Percentiles rank a stretch among this genome's conserved stretches.
Evolutionary conservation across 176 grass and related monocot genomes (phyloP).

Genomic region (Juncus inflexus): DNA sequence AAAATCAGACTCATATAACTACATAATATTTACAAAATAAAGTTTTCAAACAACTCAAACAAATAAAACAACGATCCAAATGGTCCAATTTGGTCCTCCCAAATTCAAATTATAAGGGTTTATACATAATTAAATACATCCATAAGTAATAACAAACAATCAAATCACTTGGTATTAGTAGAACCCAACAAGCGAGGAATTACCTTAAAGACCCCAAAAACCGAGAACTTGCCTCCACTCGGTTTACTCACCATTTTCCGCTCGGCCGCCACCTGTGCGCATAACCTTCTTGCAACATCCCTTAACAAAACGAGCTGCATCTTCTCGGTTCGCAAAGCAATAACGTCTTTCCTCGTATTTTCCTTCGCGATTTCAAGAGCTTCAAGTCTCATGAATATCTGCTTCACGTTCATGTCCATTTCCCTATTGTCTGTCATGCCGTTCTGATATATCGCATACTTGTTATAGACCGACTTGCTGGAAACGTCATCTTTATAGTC

Average conservation of each 20-base stretch:
- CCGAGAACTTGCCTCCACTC: conserved; percentile 39
- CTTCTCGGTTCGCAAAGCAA: conserved; percentile 53
- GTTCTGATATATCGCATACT: conserved; percentile 14
- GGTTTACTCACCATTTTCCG: conserved; percentile 37
- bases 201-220: conserved; percentile 63
- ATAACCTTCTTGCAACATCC: conserved; percentile 61
- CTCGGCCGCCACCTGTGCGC: conserved; percentile 49
- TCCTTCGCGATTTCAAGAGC: conserved; percentile 61
- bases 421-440: conserved; percentile 25
- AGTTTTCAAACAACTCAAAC: too few species aligned
- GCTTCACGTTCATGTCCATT: conserved; percentile 22
- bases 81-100: too few species aligned
- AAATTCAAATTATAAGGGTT: too few species aligned
- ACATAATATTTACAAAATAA: too few species aligned
- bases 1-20: too few species aligned
- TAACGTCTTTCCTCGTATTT: conserved; percentile 48
- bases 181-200: conserved; percentile 25
- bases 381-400: conserved; percentile 55
- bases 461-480: conserved; percentile 32
- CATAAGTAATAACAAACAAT: conserved; percentile 2
- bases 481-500: conserved; percentile 11
- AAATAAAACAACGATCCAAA: too few species aligned
- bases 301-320: conserved; percentile 57
- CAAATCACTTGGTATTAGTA: conserved; percentile 1
- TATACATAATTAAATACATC: too few species aligned